A percentile compares a stretch with the other conserved stretches of the same genome.
These are phyloP conservation scores for Biscogniauxia mediterranea DNA, from an alignment of 2,329 filamentous ascomycete genomes.

Conservation along the genomic window DNA sequence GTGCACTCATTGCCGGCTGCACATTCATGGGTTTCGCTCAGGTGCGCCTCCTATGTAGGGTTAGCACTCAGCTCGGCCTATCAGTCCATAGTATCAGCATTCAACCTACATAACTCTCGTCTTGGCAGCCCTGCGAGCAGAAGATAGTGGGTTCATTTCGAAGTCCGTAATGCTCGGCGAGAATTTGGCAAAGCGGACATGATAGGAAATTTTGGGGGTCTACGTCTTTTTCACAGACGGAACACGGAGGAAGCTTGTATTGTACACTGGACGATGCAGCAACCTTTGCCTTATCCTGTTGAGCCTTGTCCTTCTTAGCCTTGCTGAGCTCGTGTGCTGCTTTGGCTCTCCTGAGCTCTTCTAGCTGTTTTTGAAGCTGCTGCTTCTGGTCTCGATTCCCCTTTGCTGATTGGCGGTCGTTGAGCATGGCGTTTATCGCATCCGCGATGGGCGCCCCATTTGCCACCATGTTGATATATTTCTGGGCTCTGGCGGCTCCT, in stretches of 20 bases:
- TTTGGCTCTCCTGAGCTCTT: slow-evolving; percentile 48
- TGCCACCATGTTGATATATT: slow-evolving; percentile 41
- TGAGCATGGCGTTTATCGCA: slow-evolving; percentile 31
- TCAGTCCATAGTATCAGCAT: neutral
- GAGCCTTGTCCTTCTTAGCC: slow-evolving; percentile 31
- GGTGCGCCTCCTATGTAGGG: slow-evolving; percentile 37
- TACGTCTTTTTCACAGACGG: slow-evolving; percentile 37
- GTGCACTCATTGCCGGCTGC: slow-evolving; percentile 40
- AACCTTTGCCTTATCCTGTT: slow-evolving; percentile 42
- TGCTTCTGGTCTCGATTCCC: slow-evolving; percentile 37
- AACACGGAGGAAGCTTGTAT: slow-evolving; percentile 40
- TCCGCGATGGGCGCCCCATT: slow-evolving; percentile 30
- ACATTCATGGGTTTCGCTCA: slow-evolving; percentile 40
- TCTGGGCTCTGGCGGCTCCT: slow-evolving; percentile 29
- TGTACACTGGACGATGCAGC: slow-evolving; percentile 34
- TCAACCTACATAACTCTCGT: slow-evolving; percentile 41
- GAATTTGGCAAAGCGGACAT: slow-evolving; percentile 46
- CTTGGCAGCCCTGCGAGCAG: slow-evolving; percentile 43
- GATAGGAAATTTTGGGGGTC: slow-evolving; percentile 38
- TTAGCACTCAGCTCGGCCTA: slow-evolving; percentile 23
- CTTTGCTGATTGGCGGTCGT: slow-evolving; percentile 32
- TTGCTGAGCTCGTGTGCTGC: slow-evolving; percentile 38
- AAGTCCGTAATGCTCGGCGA: slow-evolving; percentile 37
- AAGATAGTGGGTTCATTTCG: slow-evolving; percentile 40
- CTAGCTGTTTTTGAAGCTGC: slow-evolving; percentile 37